These are phyloP conservation scores for Tricholoma saponaceum DNA, from an alignment of 768 basidiomycete species.

Conservation along the genomic window DNA sequence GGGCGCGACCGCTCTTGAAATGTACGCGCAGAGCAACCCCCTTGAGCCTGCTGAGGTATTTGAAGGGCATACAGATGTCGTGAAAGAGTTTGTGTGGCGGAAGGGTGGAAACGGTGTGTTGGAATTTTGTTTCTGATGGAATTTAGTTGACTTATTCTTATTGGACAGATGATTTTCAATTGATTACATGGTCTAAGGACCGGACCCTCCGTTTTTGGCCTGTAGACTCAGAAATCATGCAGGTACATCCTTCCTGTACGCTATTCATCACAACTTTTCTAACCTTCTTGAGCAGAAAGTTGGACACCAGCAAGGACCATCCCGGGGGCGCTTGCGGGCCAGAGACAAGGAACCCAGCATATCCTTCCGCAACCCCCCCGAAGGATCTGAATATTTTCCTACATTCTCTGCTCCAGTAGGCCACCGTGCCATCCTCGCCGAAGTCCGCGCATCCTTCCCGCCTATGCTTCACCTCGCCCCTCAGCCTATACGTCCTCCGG, in stretches of 20 bases:
- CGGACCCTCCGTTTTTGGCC: conserved; percentile 91
- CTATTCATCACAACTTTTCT: conserved; percentile 2
- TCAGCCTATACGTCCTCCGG: not conserved
- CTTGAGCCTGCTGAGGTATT: conserved; percentile 65
- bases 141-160: not conserved
- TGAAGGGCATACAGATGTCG: conserved; percentile 88
- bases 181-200: conserved; percentile 80
- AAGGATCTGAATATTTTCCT: conserved; percentile 31
- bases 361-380: conserved; percentile 58
- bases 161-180: conserved; percentile 47
- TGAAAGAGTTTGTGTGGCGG: conserved; percentile 98
- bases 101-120: conserved; percentile 51
- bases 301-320: conserved; percentile 34
- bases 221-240: conserved; percentile 63
- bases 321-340: conserved; percentile 27
- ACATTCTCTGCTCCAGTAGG: conserved; percentile 66
- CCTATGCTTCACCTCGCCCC: conserved; percentile 5
- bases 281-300: conserved; percentile 38
- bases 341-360: conserved; percentile 21
- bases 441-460: conserved; percentile 49
- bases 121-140: not conserved
- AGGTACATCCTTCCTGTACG: conserved; percentile 36
- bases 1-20: conserved; percentile 77
- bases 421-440: conserved; percentile 62
- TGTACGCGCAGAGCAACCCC: conserved; percentile 54